These are phyloP conservation scores for Coemansia javaensis DNA, from an alignment of 192 early-diverging fungal genomes.

Conservation along the genomic window DNA sequence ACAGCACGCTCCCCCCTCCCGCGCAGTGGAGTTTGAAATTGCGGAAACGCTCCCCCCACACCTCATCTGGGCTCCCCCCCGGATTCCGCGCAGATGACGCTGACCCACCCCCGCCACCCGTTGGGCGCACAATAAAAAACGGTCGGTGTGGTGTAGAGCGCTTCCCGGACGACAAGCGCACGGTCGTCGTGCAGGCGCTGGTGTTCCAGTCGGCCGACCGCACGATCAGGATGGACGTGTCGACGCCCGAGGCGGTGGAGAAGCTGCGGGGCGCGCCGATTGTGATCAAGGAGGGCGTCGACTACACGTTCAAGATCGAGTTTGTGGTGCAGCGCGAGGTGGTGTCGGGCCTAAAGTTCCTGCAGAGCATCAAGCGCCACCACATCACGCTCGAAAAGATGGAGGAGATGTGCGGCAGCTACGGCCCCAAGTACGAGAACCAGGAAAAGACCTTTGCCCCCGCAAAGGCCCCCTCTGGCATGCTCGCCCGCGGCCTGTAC, in stretches of 20 bases:
- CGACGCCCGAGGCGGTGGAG: slow-evolving; percentile 58
- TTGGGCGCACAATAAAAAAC: too few relatives aligned
- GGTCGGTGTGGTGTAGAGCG: slow-evolving; percentile 32
- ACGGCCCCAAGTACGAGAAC: slow-evolving; percentile 71
- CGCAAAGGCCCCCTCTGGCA: slow-evolving; percentile 87
- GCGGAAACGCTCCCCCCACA: too few relatives aligned
- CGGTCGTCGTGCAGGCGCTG: slow-evolving; percentile 43
- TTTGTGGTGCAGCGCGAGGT: slow-evolving; percentile 96
- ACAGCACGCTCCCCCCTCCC: background rate
- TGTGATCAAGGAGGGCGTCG: slow-evolving; percentile 93
- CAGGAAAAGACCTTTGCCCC: slow-evolving; percentile 79
- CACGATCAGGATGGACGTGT: slow-evolving; percentile 38
- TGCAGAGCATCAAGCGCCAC: slow-evolving; percentile 86
- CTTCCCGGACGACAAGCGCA: slow-evolving; percentile 58
- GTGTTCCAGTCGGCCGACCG: slow-evolving; percentile 27
- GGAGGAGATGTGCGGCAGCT: slow-evolving; percentile 97
- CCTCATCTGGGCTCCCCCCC: too few relatives aligned
- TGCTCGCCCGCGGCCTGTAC: slow-evolving; percentile 91
- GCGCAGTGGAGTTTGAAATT: too few relatives aligned
- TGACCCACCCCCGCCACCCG: too few relatives aligned
- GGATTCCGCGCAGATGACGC: too few relatives aligned
- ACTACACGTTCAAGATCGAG: slow-evolving; percentile 87
- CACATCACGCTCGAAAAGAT: slow-evolving; percentile 83
- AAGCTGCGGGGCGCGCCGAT: slow-evolving; percentile 68
- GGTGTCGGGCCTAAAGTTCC: slow-evolving; percentile 90